Evolutionary conservation across 441 rosid genomes (phyloP).

Genomic region (Croton setiger): DNA sequence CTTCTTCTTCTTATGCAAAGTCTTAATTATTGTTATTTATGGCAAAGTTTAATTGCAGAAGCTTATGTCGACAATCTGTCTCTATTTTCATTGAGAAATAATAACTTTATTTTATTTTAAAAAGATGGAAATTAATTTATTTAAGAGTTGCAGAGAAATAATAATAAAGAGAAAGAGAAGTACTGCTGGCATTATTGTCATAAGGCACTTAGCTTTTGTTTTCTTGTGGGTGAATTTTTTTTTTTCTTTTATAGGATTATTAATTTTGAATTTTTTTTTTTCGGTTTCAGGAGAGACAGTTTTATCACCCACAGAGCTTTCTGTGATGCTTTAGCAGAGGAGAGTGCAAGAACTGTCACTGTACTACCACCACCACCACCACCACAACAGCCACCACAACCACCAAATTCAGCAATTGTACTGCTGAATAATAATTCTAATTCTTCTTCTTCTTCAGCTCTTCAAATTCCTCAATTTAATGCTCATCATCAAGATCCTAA

Average conservation of each 20-base stretch:
- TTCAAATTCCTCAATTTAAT: slow-evolving; percentile 39
- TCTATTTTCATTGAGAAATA: slow-evolving; percentile 8
- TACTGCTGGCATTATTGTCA: slow-evolving; percentile 21
- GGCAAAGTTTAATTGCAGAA: slow-evolving; percentile 25
- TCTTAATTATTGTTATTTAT: slow-evolving; percentile 5
- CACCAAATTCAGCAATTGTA: slow-evolving; percentile 30
- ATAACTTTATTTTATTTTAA: too few species aligned
- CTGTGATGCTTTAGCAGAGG: slow-evolving; percentile 56
- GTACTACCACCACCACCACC: slow-evolving; percentile 14
- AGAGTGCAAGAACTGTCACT: slow-evolving; percentile 49
- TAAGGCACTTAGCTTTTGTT: slow-evolving; percentile 30
- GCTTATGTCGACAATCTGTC: slow-evolving; percentile 34
- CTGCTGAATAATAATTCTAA: background rate
- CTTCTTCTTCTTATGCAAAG: background rate
- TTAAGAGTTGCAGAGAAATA: background rate
- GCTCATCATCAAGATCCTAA: slow-evolving; percentile 25
- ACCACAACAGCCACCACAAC: background rate
- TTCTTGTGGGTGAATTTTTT: slow-evolving; percentile 27
- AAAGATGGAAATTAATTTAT: too few species aligned
- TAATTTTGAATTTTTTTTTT: background rate
- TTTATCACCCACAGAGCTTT: slow-evolving; percentile 53
- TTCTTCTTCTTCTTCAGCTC: slow-evolving; percentile 15
- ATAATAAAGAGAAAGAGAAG: slow-evolving; percentile 12
- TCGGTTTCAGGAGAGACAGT: slow-evolving; percentile 43
- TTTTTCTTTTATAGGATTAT: slow-evolving; percentile 7